phyloP scores from a whole-genome alignment of 257 asterid genomes.

The Prunella vulgaris region DNA sequence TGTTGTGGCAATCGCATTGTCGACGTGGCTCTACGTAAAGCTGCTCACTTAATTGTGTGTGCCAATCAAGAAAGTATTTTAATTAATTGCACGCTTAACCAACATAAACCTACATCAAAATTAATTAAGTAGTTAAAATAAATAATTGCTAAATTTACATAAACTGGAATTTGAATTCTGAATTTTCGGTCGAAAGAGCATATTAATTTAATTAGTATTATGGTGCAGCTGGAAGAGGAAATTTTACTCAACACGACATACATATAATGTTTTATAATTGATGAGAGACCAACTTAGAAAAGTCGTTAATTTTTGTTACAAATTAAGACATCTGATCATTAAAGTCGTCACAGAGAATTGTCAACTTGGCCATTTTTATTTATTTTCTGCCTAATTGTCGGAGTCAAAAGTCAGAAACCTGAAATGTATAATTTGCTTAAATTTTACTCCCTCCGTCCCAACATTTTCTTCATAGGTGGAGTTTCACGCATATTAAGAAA shows the following conservation, averaged over 20 bases:
- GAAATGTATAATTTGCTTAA: neutral
- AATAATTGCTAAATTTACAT: neutral
- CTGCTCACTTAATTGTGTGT: conserved; percentile 14
- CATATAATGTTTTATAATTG: conserved; percentile 18
- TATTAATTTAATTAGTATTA: neutral
- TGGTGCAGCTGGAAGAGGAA: conserved; percentile 24
- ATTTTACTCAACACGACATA: conserved; percentile 17
- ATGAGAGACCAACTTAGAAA: neutral
- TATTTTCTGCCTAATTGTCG: conserved; percentile 25
- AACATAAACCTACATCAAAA: conserved; percentile 14
- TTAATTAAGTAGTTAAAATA: neutral
- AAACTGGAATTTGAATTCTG: conserved; percentile 15
- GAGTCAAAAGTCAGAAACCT: conserved; percentile 20
- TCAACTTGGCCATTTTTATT: conserved; percentile 23
- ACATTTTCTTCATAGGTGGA: too few species aligned
- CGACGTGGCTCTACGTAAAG: conserved; percentile 22
- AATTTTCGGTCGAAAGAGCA: conserved; percentile 20
- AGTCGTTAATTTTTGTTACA: neutral
- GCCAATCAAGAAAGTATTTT: conserved; percentile 1
- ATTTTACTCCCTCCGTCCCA: too few species aligned
- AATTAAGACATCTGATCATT: conserved; percentile 4
- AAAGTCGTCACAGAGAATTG: conserved; percentile 16
- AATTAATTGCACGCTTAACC: conserved; percentile 18
- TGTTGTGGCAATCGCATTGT: conserved; percentile 15
- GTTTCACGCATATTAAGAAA: too few species aligned